These are phyloP conservation scores for Debaryomyces udenii DNA, from an alignment of 1,139 yeast species.

Conservation along the genomic window DNA sequence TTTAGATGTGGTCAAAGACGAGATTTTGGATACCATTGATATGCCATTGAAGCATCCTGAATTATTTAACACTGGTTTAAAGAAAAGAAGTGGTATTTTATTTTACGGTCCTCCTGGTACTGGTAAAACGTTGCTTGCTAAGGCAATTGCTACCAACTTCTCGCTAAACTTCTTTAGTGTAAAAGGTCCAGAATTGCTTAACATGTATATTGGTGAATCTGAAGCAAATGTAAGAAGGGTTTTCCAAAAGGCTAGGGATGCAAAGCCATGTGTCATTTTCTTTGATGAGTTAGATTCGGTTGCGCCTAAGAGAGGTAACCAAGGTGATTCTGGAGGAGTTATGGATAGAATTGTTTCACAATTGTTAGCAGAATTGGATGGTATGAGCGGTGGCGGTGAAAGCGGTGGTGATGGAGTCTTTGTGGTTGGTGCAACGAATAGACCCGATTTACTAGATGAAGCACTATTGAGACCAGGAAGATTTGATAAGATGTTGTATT, in stretches of 20 bases:
- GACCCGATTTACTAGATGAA: conserved; percentile 93
- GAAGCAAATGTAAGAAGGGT: conserved; percentile 96
- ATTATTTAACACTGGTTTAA: conserved; percentile 81
- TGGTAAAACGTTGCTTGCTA: conserved; percentile 91
- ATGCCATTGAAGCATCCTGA: conserved; percentile 95
- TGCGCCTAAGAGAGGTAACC: conserved; percentile 97
- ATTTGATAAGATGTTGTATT: conserved; percentile 90
- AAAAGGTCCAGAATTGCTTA: conserved; percentile 91
- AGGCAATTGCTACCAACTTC: conserved; percentile 94
- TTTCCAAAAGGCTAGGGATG: conserved; percentile 92
- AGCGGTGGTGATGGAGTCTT: conserved; percentile 84
- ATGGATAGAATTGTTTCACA: conserved; percentile 98
- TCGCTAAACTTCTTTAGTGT: conserved; percentile 93
- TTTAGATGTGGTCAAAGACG: conserved; percentile 83
- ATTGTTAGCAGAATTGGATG: conserved; percentile 89
- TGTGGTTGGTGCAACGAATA: conserved; percentile 95
- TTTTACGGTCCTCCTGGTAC: conserved; percentile 99
- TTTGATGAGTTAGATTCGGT: conserved; percentile 97
- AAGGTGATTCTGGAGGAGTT: conserved; percentile 98
- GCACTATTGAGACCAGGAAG: conserved; percentile 94
- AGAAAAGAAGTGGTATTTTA: conserved; percentile 89
- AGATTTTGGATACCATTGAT: conserved; percentile 91
- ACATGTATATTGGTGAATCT: conserved; percentile 98
- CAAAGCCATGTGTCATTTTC: conserved; percentile 95
- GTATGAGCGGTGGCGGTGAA: conserved; percentile 75